These are phyloP conservation scores for Epichloe gansuensis DNA, from an alignment of 2,329 filamentous ascomycete genomes.

Conservation along the genomic window DNA sequence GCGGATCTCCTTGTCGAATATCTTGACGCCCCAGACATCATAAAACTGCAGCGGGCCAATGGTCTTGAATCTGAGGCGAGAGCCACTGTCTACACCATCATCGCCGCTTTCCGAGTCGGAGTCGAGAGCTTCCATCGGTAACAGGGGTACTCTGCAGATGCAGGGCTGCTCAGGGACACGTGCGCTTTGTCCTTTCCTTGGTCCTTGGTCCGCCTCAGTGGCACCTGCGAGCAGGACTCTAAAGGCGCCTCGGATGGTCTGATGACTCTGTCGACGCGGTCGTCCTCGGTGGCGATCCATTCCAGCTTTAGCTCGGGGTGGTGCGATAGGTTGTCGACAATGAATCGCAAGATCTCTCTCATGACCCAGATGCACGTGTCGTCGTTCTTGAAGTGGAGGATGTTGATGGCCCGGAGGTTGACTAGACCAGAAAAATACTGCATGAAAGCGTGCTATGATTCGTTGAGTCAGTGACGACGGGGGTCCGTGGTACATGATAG, in stretches of 20 bases:
- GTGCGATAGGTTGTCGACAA: slow-evolving; percentile 45
- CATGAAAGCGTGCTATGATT: slow-evolving; percentile 42
- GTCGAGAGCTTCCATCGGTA: slow-evolving; percentile 17
- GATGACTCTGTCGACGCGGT: slow-evolving; percentile 36
- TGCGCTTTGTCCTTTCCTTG: slow-evolving; percentile 22
- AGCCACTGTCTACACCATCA: slow-evolving; percentile 18
- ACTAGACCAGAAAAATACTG: slow-evolving; percentile 36
- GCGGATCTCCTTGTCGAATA: slow-evolving; percentile 47
- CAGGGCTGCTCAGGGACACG: slow-evolving; percentile 4
- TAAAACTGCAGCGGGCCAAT: slow-evolving; percentile 26
- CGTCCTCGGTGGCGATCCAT: slow-evolving; percentile 44
- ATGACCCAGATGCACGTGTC: slow-evolving; percentile 45
- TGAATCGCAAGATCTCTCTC: slow-evolving; percentile 44
- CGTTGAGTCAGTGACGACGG: neutral
- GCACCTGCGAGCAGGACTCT: slow-evolving; percentile 17
- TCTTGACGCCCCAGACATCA: slow-evolving; percentile 35
- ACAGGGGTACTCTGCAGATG: slow-evolving; percentile 13
- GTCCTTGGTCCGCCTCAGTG: slow-evolving; percentile 21
- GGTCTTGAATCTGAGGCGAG: slow-evolving; percentile 23
- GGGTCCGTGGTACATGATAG: too few species aligned
- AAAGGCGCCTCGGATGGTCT: slow-evolving; percentile 22
- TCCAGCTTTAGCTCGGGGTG: slow-evolving; percentile 43
- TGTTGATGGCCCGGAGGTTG: slow-evolving; percentile 42
- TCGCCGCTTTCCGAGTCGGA: slow-evolving; percentile 25
- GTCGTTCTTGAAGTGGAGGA: slow-evolving; percentile 40